phyloP scores from a whole-genome alignment of 257 asterid genomes.

The Ajuga chamaepitys region DNA sequence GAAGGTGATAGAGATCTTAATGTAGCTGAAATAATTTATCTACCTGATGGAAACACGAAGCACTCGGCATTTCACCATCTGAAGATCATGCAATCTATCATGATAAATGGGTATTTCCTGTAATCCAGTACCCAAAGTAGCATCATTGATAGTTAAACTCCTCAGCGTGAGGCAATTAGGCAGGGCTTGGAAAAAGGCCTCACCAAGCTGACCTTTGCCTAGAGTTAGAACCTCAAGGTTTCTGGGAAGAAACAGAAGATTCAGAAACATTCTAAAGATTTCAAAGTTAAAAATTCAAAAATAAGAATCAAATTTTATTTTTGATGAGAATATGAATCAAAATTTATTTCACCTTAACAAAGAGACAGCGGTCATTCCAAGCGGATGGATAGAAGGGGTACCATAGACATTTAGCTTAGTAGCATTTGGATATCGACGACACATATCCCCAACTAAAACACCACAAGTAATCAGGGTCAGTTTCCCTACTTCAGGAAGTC shows the following conservation, averaged over 20 bases:
- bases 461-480: slow-evolving; percentile 11
- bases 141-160: slow-evolving; percentile 59
- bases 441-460: slow-evolving; percentile 57
- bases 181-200: slow-evolving; percentile 45
- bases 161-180: slow-evolving; percentile 46
- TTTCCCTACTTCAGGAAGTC: neutral
- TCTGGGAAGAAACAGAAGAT: slow-evolving; percentile 28
- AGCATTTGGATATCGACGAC: slow-evolving; percentile 76
- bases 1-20: neutral
- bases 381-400: slow-evolving; percentile 39
- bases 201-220: slow-evolving; percentile 63
- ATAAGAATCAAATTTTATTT: neutral
- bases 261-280: slow-evolving; percentile 22
- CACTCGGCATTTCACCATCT: slow-evolving; percentile 62
- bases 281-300: neutral
- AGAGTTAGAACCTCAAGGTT: slow-evolving; percentile 63
- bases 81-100: slow-evolving; percentile 50
- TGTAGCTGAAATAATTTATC: neutral
- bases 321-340: slow-evolving; percentile 1
- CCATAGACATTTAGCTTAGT: slow-evolving; percentile 53
- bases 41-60: slow-evolving; percentile 65
- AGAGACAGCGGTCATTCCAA: slow-evolving; percentile 48
- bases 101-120: slow-evolving; percentile 53
- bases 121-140: slow-evolving; percentile 61
- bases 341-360: slow-evolving; percentile 39